Evolutionary conservation across 805 yeast species (phyloP), one percentile per base, ranked within the genome.

Genomic region (Jamesozyma spencerorum): DNA sequence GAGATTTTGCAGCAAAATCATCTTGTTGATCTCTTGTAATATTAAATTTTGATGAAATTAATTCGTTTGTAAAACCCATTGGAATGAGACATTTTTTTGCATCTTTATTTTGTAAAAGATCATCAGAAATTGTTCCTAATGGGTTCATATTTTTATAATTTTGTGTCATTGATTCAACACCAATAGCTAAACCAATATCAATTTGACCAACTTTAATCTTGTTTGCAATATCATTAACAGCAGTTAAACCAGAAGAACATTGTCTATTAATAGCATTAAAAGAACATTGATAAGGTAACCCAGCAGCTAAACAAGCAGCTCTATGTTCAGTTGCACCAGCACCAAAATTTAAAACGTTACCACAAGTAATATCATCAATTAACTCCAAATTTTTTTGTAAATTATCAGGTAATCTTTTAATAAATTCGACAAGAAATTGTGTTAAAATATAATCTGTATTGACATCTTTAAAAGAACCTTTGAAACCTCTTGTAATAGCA

Each of bases 271-370:
- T 58, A 13, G 95, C 87, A 54, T 77, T 66, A 52, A 88, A 85
- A 8, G 95, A 88, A 12, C 81, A 72, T 2, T 79, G 64, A 60
- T 81, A 67, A 26, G 97, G 97, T 39, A 88, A 72, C 29, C 96
- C 97, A 10, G 97, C 94, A 17, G 88, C 92, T 43, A 90, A 72
- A 50, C 75, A 71, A 32, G 97, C 96, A 37, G 94, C 95, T 53
- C 97, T 72, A 65, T 85, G 95, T 65, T 88, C 97, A 42, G 82
- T 81, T 40, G 92, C 95, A 54, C 97, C 97, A 18, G 97, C 94
- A 38, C 95, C 95, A 36, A 77, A 74, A 67, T 88, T 86, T 57
- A 88, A 72, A 20, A 90, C 97, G 62, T 90, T 90, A 50, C 97
- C 97, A 47, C 85, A 80, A 26, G 81, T 81, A 43, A 90, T 80